Base-by-base conservation (phyloP, 768 basidiomycete genomes). In the Tubosaeta sp. region DNA sequence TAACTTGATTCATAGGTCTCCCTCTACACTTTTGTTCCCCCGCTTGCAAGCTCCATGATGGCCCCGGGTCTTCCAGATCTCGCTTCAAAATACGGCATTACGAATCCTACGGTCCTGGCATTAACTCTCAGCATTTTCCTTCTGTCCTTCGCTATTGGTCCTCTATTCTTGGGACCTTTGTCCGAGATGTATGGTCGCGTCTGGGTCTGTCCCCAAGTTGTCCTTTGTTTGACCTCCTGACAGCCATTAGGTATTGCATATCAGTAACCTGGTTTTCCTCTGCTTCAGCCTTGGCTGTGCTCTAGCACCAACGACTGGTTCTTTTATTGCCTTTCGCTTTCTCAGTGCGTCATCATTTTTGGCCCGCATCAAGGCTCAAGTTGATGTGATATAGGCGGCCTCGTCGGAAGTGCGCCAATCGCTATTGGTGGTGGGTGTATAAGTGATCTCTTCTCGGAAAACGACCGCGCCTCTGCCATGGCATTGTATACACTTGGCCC, bases 181-280 rank as follows among this genome's bases (percentile, higher is more conserved):
- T 88, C 86, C 1, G 87, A 88, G 66, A 83, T 88, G 67, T 87
- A 83, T 60, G 86, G 86, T 1, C 79, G 87, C 26, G 76, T 71
- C 61, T 86, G 84, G 85, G 85, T 85, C 62, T 60, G 31, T 12
- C 19, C 33, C 45, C 17, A 8, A 3, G 11, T 26, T n/a, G 27
- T 39, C 17, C 38, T 31, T 1, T 25, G 11, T 2, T 4, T 11
- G 26, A 10, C 43, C 25, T 43, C 32, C 42, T 55, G 42, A 56
- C 25, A 26, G 5, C 22, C 31, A 43, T 39, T 49, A 85, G 83
- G 74, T 88, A 27, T 70, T 88, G 37, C 85, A 90, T 60, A 75
- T 86, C 25, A 71, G 73, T 13, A 88, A 86, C 54, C 33, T 88
- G 5, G 67, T 84, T 49, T 86, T 80, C 56, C 56, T 86, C 19